These are phyloP conservation scores for Phytophthora pisi DNA, from an alignment of 352 stramenopile genomes.

Conservation along the genomic window DNA sequence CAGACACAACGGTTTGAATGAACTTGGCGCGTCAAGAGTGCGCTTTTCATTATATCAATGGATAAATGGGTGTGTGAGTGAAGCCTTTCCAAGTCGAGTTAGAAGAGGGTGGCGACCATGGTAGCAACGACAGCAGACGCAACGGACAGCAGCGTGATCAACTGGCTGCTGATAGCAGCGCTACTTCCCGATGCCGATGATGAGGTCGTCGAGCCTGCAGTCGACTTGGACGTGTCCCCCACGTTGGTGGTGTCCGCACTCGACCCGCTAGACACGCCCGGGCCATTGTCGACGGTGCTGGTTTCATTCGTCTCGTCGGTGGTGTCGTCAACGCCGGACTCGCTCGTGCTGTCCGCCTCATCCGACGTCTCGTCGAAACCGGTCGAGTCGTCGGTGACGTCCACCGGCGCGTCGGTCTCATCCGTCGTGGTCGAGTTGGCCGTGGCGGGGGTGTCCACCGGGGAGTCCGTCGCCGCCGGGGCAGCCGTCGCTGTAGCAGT, in stretches of 20 bases:
- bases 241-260: background rate
- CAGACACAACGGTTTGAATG: background rate
- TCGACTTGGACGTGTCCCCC: background rate
- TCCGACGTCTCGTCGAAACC: background rate
- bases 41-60: background rate
- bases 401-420: background rate
- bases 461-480: background rate
- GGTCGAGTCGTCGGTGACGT: background rate
- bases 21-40: background rate
- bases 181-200: background rate
- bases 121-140: slow-evolving; percentile 4
- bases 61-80: background rate
- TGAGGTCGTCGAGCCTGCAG: background rate
- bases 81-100: background rate
- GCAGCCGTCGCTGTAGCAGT: slow-evolving; percentile 1
- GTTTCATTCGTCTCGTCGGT: slow-evolving; percentile 1
- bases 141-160: slow-evolving; percentile 3
- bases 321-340: background rate
- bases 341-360: background rate
- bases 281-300: background rate
- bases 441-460: background rate
- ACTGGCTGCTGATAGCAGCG: slow-evolving; percentile 1
- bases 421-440: background rate
- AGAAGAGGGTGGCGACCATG: slow-evolving; percentile 2
- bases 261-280: background rate